phyloP scores from a whole-genome alignment of 768 basidiomycete genomes.

The Vishniacozyma victoriae region DNA sequence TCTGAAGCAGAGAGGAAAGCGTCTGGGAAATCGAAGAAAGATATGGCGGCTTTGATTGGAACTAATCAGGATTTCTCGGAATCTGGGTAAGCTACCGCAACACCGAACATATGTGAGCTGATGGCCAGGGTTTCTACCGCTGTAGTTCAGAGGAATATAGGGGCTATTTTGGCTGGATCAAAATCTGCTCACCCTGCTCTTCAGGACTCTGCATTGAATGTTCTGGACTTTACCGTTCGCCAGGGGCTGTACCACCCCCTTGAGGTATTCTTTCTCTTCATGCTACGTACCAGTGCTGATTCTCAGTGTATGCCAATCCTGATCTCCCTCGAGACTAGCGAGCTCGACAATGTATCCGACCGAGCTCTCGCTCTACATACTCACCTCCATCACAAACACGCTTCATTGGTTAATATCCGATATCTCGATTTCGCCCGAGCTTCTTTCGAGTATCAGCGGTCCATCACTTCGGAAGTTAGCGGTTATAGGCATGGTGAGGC shows the following conservation, averaged over 20 bases:
- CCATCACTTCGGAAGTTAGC: constrained; percentile 24
- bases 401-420: constrained; percentile 78
- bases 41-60: constrained; percentile 91
- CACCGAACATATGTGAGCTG: not conserved
- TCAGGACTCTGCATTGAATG: constrained; percentile 79
- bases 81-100: constrained; percentile 64
- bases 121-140: constrained; percentile 59
- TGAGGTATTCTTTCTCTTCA: constrained; percentile 54
- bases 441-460: constrained; percentile 77
- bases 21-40: constrained; percentile 44
- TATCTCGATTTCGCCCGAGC: constrained; percentile 72
- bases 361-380: constrained; percentile 76
- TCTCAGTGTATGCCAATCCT: constrained; percentile 83
- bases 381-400: constrained; percentile 79
- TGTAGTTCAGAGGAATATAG: constrained; percentile 85
- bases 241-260: constrained; percentile 94
- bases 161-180: constrained; percentile 72
- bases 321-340: constrained; percentile 85
- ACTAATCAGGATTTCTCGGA: constrained; percentile 94
- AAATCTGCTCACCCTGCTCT: constrained; percentile 64
- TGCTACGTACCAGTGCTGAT: constrained; percentile 1
- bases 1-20: constrained; percentile 71
- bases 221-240: constrained; percentile 84
- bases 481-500: constrained; percentile 61
- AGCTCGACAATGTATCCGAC: constrained; percentile 56